Conservation (phyloP, 208 protist genomes). For the Entamoeba histolytica region DNA sequence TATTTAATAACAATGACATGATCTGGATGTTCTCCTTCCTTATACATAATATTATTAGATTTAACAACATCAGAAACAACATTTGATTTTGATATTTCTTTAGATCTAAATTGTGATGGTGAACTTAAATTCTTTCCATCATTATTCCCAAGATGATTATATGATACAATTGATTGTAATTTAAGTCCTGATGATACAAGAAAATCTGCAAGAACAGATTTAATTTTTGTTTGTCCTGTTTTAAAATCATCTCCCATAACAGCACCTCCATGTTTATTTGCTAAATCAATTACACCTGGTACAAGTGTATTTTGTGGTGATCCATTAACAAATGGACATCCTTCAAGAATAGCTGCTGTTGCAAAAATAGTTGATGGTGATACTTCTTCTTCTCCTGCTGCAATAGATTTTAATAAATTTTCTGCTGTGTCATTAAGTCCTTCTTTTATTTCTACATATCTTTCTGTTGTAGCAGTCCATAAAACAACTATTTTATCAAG, state of each 20-base stretch:
- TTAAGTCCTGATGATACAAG: constrained; percentile 77
- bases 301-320: constrained; percentile 94
- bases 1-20: constrained; percentile 97
- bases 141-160: constrained; percentile 97
- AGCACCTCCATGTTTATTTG: constrained; percentile 49
- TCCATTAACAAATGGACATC: constrained; percentile 84
- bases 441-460: constrained; percentile 59
- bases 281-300: constrained; percentile 68
- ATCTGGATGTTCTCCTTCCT: constrained; percentile 66
- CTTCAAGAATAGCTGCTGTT: constrained; percentile 77
- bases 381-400: constrained; percentile 59
- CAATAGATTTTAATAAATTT: constrained; percentile 66
- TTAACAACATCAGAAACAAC: constrained; percentile 95
- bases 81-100: constrained; percentile 92
- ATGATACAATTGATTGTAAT: constrained; percentile 56
- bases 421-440: constrained; percentile 79
- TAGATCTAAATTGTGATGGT: constrained; percentile 68
- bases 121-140: constrained; percentile 79
- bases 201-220: constrained; percentile 81
- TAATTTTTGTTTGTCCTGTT: constrained; percentile 96
- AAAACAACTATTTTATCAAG: constrained; percentile 84
- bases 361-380: constrained; percentile 73
- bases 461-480: constrained; percentile 92
- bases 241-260: constrained; percentile 96
- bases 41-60: constrained; percentile 75